Evolutionary conservation across 768 basidiomycete species (phyloP).

Genomic region (Tubosaeta sp.): DNA sequence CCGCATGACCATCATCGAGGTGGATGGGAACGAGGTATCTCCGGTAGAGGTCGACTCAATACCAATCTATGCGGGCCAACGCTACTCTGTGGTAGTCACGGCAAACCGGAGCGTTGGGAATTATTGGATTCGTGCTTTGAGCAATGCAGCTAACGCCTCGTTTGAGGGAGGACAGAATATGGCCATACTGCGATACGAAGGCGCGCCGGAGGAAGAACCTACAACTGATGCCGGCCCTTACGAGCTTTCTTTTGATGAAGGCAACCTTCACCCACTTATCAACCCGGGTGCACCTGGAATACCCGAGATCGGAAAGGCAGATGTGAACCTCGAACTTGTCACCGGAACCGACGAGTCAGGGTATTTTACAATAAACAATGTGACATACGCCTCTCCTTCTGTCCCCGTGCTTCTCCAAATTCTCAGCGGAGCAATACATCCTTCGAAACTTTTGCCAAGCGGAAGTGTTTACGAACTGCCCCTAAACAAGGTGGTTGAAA

Average conservation of each 20-base stretch:
- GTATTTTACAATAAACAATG: constrained; percentile 22
- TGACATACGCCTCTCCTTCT: constrained; percentile 35
- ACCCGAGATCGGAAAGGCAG: constrained; percentile 34
- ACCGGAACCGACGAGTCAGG: not conserved
- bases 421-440: constrained; percentile 42
- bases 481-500: constrained; percentile 39
- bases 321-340: constrained; percentile 29
- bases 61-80: constrained; percentile 28
- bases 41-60: constrained; percentile 40
- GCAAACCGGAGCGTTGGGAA: constrained; percentile 43
- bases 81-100: constrained; percentile 39
- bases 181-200: constrained; percentile 46
- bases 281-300: constrained; percentile 34
- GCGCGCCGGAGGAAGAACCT: constrained; percentile 39
- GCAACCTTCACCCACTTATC: constrained; percentile 34
- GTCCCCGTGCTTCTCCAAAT: constrained; percentile 54
- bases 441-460: constrained; percentile 41
- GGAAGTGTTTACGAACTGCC: constrained; percentile 46
- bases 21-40: constrained; percentile 38
- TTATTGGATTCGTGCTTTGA: constrained; percentile 50
- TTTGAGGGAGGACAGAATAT: constrained; percentile 38
- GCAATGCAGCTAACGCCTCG: constrained; percentile 25
- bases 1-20: constrained; percentile 46
- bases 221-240: constrained; percentile 20
- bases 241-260: constrained; percentile 33